Conservation (phyloP, 1,284 basidiomycete species). For the Marasmius oreades region DNA sequence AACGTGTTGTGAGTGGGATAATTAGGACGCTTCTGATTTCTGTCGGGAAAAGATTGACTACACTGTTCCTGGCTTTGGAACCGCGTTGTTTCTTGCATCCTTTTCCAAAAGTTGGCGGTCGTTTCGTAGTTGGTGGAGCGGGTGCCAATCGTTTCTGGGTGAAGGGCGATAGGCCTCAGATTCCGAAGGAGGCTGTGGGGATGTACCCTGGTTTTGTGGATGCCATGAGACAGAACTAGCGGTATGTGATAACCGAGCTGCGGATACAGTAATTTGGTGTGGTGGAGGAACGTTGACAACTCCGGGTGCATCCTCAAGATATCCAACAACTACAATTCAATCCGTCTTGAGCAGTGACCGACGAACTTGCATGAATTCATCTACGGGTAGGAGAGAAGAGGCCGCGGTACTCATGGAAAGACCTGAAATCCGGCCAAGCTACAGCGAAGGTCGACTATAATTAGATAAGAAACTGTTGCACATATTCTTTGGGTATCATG, state of each 20-base stretch:
- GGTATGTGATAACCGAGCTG: not conserved
- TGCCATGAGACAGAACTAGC: not conserved
- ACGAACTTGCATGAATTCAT: too few species aligned
- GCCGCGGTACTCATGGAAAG: too few species aligned
- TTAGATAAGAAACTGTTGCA: too few species aligned
- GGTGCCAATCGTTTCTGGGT: not conserved
- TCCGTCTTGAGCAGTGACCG: too few species aligned
- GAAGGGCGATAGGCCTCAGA: not conserved
- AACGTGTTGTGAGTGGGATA: conserved; percentile 2
- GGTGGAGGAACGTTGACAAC: not conserved
- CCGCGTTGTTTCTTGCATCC: not conserved
- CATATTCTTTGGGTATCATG: too few species aligned
- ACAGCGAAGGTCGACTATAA: too few species aligned
- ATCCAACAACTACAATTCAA: too few species aligned
- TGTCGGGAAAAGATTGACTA: not conserved
- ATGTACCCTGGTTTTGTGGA: not conserved
- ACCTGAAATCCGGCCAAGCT: too few species aligned
- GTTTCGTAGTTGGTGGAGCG: conserved; percentile 5
- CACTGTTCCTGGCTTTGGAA: not conserved
- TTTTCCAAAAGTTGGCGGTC: conserved; percentile 6
- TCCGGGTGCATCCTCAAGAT: too few species aligned
- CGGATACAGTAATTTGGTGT: not conserved
- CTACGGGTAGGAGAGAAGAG: too few species aligned
- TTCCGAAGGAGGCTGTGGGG: not conserved
- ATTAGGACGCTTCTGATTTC: not conserved